Base-by-base conservation (phyloP, 2,329 filamentous ascomycete genomes). In the Pyrenochaeta sp. region DNA sequence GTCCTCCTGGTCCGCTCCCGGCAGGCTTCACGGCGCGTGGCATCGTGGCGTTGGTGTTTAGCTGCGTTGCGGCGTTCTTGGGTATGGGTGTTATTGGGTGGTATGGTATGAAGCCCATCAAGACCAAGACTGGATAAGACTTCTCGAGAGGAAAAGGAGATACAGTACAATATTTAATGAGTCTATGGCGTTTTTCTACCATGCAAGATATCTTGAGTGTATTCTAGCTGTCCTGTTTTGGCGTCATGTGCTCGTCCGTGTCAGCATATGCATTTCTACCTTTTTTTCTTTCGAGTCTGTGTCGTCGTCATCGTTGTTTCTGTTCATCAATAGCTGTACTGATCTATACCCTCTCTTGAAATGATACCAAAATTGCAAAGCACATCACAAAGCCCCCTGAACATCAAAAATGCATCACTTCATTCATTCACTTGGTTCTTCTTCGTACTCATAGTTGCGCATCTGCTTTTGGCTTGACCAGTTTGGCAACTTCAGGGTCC, bases 41-140 rank as follows among this genome's bases (percentile, higher is more conserved):
- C 6, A 87, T 88, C 29, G 81, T 90, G 1, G 89, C 89, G 8
- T 72, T 94, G 55, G 85, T 86, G 2, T 89, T 93, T 63, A 89
- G 86, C 61, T 81, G 81, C 51, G 51, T 91, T 3, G 80, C 80
- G 11, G 90, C 88, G 2, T 74, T 91, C 35, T 56, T 89, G 6
- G 89, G 89, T 7, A 77, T 91, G 57, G 77, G 72, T 0, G 81
- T 83, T 9, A 84, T 94, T 41, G 79, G 77, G 1, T 85, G 86
- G 78, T 92, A 88, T 68, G 86, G 84, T 2, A 65, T 81, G 46
- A 74, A 43, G 38, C 61, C 63, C 19, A 42, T 67, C 15, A 57
- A 60, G 38, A 28, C 31, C 18, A 34, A 13, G 31, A 34, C 31
- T 7, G 31, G 9, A 7, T 34, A 13, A 34, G 18, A n/a, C n/a